A percentile compares a stretch with the other conserved stretches of the same genome.
phyloP scores from a whole-genome alignment of 345 rosid species.

The Cardamine resedifolia region DNA sequence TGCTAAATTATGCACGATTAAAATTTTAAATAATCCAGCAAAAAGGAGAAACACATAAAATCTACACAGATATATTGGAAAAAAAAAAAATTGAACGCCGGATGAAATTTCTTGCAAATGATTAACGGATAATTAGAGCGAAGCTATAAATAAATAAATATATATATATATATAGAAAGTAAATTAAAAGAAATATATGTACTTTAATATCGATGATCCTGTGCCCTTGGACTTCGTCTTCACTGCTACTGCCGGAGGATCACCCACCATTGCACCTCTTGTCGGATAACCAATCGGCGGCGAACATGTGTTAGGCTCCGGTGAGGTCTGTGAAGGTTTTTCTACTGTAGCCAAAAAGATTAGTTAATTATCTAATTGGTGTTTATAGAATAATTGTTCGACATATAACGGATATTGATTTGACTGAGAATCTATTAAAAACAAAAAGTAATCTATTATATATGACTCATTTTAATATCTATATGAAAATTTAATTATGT shows the following conservation, averaged over 20 bases:
- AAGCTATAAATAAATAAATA: neutral
- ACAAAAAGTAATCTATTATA: too few relatives aligned
- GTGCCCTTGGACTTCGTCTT: constrained; percentile 60
- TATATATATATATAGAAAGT: neutral
- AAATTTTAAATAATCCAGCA: neutral
- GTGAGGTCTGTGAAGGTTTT: constrained; percentile 33
- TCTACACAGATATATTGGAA: too few relatives aligned
- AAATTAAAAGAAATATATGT: neutral
- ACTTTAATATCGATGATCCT: too few relatives aligned
- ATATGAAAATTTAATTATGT: too few relatives aligned
- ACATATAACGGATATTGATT: neutral
- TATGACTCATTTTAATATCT: too few relatives aligned
- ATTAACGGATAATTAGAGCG: neutral
- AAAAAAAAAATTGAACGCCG: too few relatives aligned
- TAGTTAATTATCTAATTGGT: neutral
- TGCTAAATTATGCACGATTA: neutral
- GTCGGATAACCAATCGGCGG: constrained; percentile 62
- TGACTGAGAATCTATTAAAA: too few relatives aligned
- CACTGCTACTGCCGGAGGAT: constrained; percentile 28
- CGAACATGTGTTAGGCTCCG: constrained; percentile 12
- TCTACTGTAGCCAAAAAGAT: constrained; percentile 19
- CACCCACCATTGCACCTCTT: constrained; percentile 27
- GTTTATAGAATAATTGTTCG: neutral
- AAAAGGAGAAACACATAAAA: neutral
- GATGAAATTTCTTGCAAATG: neutral